phyloP scores from a whole-genome alignment of 805 yeast species.

The Hanseniaspora meyeri region DNA sequence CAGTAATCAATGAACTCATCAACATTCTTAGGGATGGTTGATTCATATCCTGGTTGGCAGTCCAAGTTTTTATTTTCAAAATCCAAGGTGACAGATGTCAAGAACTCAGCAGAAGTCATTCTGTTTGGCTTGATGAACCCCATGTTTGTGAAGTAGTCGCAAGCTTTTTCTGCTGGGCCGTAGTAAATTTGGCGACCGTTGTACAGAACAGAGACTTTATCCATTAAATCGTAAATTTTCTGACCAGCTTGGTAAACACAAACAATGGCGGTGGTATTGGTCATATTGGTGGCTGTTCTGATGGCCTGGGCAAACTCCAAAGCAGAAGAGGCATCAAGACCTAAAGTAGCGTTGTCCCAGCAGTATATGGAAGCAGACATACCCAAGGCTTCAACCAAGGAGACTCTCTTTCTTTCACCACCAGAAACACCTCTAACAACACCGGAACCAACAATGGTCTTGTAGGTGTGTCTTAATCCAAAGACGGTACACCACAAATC shows the following conservation, averaged over 20 bases:
- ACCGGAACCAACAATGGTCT: conserved; percentile 57
- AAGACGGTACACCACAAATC: conserved; percentile 35
- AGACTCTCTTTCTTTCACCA: conserved; percentile 62
- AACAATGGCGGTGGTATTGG: conserved; percentile 44
- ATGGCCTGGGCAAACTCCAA: conserved; percentile 51
- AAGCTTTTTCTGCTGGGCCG: conserved; percentile 44
- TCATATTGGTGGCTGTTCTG: conserved; percentile 45
- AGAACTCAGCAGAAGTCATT: conserved; percentile 57
- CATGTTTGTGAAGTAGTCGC: conserved; percentile 45
- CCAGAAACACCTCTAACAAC: conserved; percentile 63
- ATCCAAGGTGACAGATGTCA: conserved; percentile 56
- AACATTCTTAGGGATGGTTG: conserved; percentile 44
- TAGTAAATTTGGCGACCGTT: conserved; percentile 50
- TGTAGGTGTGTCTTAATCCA: conserved; percentile 47
- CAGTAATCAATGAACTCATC: conserved; percentile 47
- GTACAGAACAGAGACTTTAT: conserved; percentile 48
- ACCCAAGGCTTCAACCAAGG: conserved; percentile 52
- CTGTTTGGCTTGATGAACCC: conserved; percentile 51
- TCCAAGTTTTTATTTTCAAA: conserved; percentile 44
- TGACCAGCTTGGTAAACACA: conserved; percentile 62
- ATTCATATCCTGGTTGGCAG: conserved; percentile 38
- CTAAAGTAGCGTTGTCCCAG: conserved; percentile 65
- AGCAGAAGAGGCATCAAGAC: conserved; percentile 60
- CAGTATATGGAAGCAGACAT: conserved; percentile 44
- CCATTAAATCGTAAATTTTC: conserved; percentile 48